These are phyloP conservation scores for Plenodomus tracheiphilus DNA, from an alignment of 2,329 filamentous ascomycete species.

Conservation along the genomic window DNA sequence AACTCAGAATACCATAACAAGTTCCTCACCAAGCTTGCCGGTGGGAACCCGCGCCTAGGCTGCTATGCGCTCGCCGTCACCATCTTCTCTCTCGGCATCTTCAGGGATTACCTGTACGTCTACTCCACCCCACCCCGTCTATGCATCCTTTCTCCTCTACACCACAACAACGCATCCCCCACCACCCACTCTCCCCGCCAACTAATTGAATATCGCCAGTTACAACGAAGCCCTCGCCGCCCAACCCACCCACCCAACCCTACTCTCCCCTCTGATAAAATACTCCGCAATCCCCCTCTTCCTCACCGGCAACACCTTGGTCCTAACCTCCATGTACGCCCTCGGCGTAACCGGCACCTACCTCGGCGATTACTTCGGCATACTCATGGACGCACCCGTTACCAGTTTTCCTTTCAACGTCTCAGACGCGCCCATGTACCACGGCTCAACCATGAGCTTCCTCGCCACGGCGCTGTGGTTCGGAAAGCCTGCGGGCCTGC, in stretches of 20 bases:
- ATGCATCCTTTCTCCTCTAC: background rate
- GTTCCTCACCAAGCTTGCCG: conserved; percentile 82
- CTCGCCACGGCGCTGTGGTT: conserved; percentile 82
- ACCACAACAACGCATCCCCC: background rate
- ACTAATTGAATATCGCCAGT: conserved; percentile 51
- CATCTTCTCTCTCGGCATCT: conserved; percentile 89
- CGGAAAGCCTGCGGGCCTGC: conserved; percentile 82
- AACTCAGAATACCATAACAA: conserved; percentile 84
- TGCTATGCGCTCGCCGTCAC: conserved; percentile 87
- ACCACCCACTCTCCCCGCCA: background rate
- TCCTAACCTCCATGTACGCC: conserved; percentile 86
- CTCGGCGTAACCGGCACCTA: conserved; percentile 95
- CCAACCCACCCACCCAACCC: conserved; percentile 74
- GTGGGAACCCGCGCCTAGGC: conserved; percentile 73
- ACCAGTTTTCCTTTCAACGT: conserved; percentile 96
- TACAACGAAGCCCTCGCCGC: conserved; percentile 82
- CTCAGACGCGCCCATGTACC: conserved; percentile 92
- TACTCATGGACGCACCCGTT: conserved; percentile 93
- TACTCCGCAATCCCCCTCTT: conserved; percentile 73
- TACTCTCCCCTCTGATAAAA: conserved; percentile 63
- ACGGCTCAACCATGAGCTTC: conserved; percentile 90
- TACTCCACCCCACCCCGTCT: background rate
- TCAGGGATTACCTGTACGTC: conserved; percentile 68
- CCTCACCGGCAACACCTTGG: conserved; percentile 76
- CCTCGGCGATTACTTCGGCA: conserved; percentile 97